Evolutionary conservation across 257 asterid species (phyloP), one percentile per base, ranked within the genome.

Genomic region (Scutellaria baicalensis): DNA sequence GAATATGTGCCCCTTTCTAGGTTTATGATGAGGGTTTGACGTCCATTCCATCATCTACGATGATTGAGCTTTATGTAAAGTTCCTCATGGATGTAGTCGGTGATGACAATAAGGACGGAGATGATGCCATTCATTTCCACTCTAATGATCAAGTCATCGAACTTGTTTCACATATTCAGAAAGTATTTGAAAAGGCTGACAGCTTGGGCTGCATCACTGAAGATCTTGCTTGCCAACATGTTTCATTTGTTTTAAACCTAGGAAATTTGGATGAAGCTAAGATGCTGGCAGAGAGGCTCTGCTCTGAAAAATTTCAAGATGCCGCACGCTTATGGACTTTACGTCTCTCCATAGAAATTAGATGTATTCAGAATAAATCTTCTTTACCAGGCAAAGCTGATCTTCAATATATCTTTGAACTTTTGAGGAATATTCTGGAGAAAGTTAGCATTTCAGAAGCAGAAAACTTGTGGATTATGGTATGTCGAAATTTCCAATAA

Each of bases 401-500:
- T 73, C 73, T 76, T 38, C 71, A 48, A 31, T 66, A 79, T 21
- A 57, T 86, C 63, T 86, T 82, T 79, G 85, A 81, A 43, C 89
- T 77, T 69, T 80, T 91, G 58, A 86, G 61, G 73, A 74, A 65
- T 76, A 83, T 83, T 73, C 79, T 94, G 77, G 73, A 39, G 74
- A 81, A 82, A 79, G 82, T 83, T 69, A 43, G 81, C 45, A 72
- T 82, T 71, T 77, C 91, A 21, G 91, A 84, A 74, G 88, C 97
- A 54, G 92, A 94, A 72, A 74, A 64, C 73, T 60, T 94, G 72
- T 94, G 99, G 99, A 76, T 70, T 59, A 84, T 89, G 99, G 99
- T 94, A 94, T 43, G 92, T 57, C 12, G 43, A 78, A 55, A 38
- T 59, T 58, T 74, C 39, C 71, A 16, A 11, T n/a, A 12, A 77